These are phyloP conservation scores for Ocimum tenuiflorum DNA, from an alignment of 257 asterid genomes.

Conservation along the genomic window DNA sequence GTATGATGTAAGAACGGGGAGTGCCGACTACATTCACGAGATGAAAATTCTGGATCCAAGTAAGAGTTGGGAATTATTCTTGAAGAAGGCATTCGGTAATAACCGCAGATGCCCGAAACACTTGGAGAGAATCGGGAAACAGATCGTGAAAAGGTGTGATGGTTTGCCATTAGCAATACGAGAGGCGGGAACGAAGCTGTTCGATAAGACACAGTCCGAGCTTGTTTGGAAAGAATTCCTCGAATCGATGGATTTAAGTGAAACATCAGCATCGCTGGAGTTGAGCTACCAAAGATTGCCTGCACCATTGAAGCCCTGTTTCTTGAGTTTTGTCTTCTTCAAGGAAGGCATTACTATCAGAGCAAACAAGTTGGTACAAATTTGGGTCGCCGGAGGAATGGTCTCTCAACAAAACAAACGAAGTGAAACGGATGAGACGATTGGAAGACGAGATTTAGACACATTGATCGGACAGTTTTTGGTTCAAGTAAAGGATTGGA, in stretches of 20 bases:
- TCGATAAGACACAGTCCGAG: background rate
- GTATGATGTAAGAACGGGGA: background rate
- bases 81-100: background rate
- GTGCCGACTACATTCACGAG: background rate
- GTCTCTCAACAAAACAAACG: too few relatives aligned
- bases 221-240: conserved; percentile 14
- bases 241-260: too few relatives aligned
- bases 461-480: too few relatives aligned
- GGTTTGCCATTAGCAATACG: conserved; percentile 27
- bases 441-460: background rate
- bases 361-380: background rate
- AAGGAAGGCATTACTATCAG: conserved; percentile 16
- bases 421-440: background rate
- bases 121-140: conserved; percentile 9
- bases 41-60: background rate
- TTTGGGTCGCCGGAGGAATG: conserved; percentile 29
- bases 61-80: conserved; percentile 25
- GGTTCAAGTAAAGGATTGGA: too few relatives aligned
- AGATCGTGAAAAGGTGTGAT: conserved; percentile 13
- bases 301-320: conserved; percentile 20
- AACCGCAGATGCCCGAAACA: too few relatives aligned
- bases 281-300: conserved; percentile 19
- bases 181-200: conserved; percentile 11
- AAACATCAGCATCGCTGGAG: background rate
- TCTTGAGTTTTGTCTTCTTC: conserved; percentile 16